Percentiles rank a stretch among this genome's conserved stretches.
Evolutionary conservation across 2,329 filamentous ascomycete genomes (phyloP).

Genomic region (Sporothrix pseudoabietina): DNA sequence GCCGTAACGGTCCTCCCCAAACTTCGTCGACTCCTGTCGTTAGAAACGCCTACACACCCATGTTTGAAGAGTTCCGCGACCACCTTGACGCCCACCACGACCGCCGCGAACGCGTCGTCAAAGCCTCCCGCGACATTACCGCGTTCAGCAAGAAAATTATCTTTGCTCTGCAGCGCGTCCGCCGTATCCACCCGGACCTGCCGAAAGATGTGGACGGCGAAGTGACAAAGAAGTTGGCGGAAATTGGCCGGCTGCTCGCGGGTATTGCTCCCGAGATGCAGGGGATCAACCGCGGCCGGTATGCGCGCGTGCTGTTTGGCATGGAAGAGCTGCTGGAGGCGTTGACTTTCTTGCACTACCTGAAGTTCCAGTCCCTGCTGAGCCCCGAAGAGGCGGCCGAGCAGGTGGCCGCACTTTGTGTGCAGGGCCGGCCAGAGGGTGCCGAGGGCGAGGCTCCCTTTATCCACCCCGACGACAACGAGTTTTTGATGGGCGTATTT

Average conservation of each 20-base stretch:
- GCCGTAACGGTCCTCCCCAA: neutral
- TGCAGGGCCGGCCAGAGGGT: conserved; percentile 32
- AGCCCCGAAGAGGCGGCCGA: conserved; percentile 61
- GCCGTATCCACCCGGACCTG: conserved; percentile 62
- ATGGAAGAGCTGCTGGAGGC: conserved; percentile 96
- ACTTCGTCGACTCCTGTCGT: conserved; percentile 38
- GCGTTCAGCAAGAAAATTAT: conserved; percentile 96
- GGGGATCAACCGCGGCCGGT: conserved; percentile 79
- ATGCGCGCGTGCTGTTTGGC: conserved; percentile 76
- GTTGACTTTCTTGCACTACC: conserved; percentile 83
- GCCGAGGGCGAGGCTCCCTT: conserved; percentile 34
- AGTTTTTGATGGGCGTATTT: conserved; percentile 89
- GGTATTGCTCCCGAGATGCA: conserved; percentile 72
- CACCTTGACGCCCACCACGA: conserved; percentile 96
- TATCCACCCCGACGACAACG: conserved; percentile 72
- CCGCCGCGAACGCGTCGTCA: conserved; percentile 84
- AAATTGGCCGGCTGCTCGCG: conserved; percentile 70
- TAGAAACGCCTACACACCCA: conserved; percentile 60
- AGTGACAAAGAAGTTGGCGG: conserved; percentile 66
- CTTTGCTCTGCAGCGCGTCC: conserved; percentile 78
- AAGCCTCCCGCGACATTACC: conserved; percentile 89
- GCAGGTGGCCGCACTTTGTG: conserved; percentile 47
- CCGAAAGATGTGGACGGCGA: conserved; percentile 71
- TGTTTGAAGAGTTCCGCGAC: conserved; percentile 83
- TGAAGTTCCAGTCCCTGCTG: conserved; percentile 75